Evolutionary conservation across 441 rosid species (phyloP).

Genomic region (Pelargonium citronellum): DNA sequence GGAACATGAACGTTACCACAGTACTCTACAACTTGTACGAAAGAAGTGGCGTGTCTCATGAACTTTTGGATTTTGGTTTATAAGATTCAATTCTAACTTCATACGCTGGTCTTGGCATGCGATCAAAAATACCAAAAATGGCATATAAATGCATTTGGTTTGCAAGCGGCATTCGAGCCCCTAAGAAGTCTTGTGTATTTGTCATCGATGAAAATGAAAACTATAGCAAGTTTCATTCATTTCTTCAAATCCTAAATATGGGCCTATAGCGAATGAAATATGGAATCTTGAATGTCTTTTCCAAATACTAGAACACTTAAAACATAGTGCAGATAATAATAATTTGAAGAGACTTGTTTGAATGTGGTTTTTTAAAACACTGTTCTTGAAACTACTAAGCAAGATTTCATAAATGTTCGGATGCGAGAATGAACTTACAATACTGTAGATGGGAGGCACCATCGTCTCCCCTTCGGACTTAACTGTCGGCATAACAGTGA

Average conservation of each 20-base stretch:
- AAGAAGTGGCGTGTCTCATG: neutral
- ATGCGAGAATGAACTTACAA: slow-evolving; percentile 41
- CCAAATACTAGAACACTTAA: too few species aligned
- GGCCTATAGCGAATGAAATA: too few species aligned
- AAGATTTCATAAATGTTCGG: neutral
- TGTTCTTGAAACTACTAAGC: slow-evolving; percentile 1
- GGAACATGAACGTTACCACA: neutral
- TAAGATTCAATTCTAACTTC: neutral
- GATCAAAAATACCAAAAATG: neutral
- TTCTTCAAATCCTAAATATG: too few species aligned
- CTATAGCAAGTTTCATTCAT: too few species aligned
- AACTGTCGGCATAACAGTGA: slow-evolving; percentile 67
- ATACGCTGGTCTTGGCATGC: neutral
- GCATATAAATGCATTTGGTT: neutral
- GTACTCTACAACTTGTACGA: neutral
- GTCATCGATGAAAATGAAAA: too few species aligned
- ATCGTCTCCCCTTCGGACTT: slow-evolving; percentile 42
- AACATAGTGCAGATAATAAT: too few species aligned
- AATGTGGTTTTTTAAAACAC: too few species aligned
- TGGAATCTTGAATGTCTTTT: too few species aligned
- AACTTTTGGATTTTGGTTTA: neutral
- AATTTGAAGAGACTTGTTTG: too few species aligned
- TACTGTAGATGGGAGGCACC: slow-evolving; percentile 68
- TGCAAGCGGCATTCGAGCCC: too few species aligned
- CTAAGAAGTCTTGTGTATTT: too few species aligned